A percentile compares a stretch with the other conserved stretches of the same genome.
Conservation (phyloP, 2,329 filamentous ascomycete genomes). For the Dothiorella sarmentorum region DNA sequence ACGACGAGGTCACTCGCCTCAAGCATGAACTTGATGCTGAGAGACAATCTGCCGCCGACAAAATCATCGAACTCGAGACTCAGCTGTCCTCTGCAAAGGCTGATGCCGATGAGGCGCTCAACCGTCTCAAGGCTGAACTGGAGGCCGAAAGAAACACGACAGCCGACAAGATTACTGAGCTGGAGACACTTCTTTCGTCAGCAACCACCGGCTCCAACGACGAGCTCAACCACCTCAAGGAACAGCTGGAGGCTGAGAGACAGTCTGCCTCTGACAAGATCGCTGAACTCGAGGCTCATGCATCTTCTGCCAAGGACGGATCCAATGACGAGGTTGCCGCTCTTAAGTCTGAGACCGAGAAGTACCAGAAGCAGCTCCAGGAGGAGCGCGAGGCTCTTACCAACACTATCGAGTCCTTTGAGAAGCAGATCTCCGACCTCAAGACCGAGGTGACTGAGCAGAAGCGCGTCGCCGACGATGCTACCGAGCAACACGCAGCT, state of each 20-base stretch:
- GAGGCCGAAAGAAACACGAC: slow-evolving; percentile 1
- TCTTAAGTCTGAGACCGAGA: slow-evolving; percentile 9
- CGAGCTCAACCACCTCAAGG: slow-evolving; percentile 2
- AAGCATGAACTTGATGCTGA: slow-evolving; percentile 10
- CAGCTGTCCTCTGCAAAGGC: slow-evolving; percentile 2
- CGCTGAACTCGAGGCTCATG: slow-evolving; percentile 2
- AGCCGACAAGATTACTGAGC: slow-evolving; percentile 11
- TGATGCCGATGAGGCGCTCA: neutral
- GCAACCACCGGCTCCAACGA: neutral
- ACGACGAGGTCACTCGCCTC: slow-evolving; percentile 1
- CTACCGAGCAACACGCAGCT: neutral
- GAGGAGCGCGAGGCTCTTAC: slow-evolving; percentile 12
- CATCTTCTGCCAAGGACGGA: neutral
- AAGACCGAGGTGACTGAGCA: slow-evolving; percentile 5
- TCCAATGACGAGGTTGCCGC: neutral
- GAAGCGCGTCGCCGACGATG: too few relatives aligned
- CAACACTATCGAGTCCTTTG: slow-evolving; percentile 1
- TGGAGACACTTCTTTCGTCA: slow-evolving; percentile 1
- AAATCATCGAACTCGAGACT: slow-evolving; percentile 10
- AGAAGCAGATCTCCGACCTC: slow-evolving; percentile 11
- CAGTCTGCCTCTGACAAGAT: slow-evolving; percentile 10
- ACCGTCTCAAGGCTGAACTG: slow-evolving; percentile 7
- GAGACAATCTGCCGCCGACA: slow-evolving; percentile 2
- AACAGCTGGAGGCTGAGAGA: slow-evolving; percentile 7
- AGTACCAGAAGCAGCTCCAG: slow-evolving; percentile 16